Evolutionary conservation across 2,329 filamentous ascomycete genomes (phyloP).

Genomic region (Colletotrichum tanaceti): DNA sequence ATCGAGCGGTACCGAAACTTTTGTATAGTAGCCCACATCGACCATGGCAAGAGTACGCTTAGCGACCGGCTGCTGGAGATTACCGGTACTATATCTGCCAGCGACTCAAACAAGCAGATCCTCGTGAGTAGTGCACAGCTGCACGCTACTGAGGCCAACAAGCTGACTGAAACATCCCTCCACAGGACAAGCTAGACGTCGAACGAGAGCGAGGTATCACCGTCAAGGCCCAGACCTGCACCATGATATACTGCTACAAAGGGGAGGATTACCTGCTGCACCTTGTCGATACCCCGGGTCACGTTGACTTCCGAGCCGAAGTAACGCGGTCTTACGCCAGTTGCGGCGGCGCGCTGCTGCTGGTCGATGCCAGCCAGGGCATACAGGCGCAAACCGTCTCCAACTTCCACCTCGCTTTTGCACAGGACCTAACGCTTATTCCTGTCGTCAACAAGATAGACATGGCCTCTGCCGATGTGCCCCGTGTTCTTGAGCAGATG

Average conservation of each 20-base stretch:
- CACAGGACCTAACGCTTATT: conserved; percentile 86
- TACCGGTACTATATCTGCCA: conserved; percentile 90
- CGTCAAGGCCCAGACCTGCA: conserved; percentile 98
- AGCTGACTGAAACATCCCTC: conserved; percentile 21
- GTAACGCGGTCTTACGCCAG: conserved; percentile 96
- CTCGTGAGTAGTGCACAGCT: conserved; percentile 57
- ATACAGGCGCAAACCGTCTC: conserved; percentile 98
- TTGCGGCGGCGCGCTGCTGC: conserved; percentile 89
- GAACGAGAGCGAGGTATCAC: conserved; percentile 94
- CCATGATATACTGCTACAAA: conserved; percentile 91
- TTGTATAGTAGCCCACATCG: conserved; percentile 98
- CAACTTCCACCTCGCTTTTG: conserved; percentile 97
- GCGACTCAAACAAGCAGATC: conserved; percentile 89
- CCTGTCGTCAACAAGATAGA: conserved; percentile 98
- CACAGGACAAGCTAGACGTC: conserved; percentile 89
- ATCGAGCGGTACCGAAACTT: conserved; percentile 91
- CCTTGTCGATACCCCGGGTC: conserved; percentile 94
- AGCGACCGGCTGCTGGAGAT: conserved; percentile 92
- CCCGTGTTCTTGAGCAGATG: conserved; percentile 87
- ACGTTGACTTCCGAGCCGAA: conserved; percentile 97
- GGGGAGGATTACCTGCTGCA: conserved; percentile 93
- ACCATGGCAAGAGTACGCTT: conserved; percentile 97
- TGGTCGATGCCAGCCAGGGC: conserved; percentile 96
- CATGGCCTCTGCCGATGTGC: conserved; percentile 87
- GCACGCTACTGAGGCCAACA: background rate